Conservation (phyloP, 78 protist genomes). For the Isochrysis galbana region DNA sequence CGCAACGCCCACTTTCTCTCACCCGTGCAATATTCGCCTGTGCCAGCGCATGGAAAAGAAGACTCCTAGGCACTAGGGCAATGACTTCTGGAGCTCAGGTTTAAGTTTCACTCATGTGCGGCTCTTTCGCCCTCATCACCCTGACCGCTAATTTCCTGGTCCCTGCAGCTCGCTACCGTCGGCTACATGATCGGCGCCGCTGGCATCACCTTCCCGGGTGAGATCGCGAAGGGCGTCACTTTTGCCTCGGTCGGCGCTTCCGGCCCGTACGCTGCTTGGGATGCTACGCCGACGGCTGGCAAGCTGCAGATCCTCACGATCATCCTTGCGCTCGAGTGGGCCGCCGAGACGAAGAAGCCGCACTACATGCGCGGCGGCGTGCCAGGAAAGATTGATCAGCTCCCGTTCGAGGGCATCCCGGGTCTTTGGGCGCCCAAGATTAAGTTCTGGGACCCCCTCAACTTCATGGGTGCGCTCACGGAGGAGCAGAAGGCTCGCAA, state of each 20-base stretch:
- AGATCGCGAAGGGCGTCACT: not conserved
- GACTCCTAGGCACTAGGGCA: no score
- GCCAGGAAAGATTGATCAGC: not conserved
- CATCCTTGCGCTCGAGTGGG: not conserved
- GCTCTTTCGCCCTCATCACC: no score
- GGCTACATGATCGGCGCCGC: not conserved
- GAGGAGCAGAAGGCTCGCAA: not conserved
- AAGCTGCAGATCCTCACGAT: not conserved
- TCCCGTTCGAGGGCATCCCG: not conserved
- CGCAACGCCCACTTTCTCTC: no score
- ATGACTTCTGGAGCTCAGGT: no score
- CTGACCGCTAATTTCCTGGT: no score
- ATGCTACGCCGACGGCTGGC: not conserved
- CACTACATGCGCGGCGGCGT: slow-evolving; percentile 7
- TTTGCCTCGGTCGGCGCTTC: not conserved
- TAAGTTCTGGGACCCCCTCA: not conserved
- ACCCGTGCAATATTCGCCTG: no score
- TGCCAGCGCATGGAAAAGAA: no score
- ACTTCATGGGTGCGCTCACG: not conserved
- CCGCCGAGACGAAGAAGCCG: not conserved
- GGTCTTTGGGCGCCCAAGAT: not conserved
- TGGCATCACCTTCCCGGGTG: not conserved
- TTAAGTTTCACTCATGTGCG: no score
- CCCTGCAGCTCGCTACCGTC: not conserved
- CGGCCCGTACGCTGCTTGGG: not conserved